These are phyloP conservation scores for Pulveroboletus sp. DNA, from an alignment of 1,284 basidiomycete genomes.

Conservation along the genomic window DNA sequence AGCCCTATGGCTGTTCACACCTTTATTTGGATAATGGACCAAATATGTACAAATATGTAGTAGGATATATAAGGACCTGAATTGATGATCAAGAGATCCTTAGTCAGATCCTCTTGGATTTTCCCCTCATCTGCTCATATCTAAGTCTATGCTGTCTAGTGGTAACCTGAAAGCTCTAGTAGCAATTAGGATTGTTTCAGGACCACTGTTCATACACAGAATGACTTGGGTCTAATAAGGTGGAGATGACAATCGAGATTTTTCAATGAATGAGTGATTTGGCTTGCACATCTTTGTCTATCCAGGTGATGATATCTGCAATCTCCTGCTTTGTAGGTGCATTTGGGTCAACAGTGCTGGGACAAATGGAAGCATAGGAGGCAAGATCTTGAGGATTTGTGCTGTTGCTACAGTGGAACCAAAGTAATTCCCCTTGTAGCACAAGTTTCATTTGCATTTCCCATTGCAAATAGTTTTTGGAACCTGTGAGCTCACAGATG, in stretches of 20 bases:
- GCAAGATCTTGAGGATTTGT: neutral
- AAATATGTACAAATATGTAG: no score
- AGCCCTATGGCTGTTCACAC: no score
- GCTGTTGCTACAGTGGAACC: neutral
- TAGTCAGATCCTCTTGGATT: no score
- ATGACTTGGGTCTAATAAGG: rapidly evolving
- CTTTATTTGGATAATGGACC: no score
- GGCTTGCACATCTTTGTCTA: neutral
- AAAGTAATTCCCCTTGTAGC: neutral
- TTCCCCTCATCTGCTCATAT: no score
- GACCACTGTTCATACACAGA: neutral
- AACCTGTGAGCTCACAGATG: neutral
- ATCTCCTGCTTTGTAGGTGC: neutral
- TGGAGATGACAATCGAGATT: neutral
- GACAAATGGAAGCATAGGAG: neutral
- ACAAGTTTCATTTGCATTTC: neutral
- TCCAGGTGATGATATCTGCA: neutral
- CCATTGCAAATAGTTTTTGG: constrained; percentile 1
- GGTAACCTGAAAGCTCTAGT: no score
- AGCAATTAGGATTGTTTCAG: no score
- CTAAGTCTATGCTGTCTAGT: no score
- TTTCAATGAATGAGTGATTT: neutral
- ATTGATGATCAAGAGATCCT: no score
- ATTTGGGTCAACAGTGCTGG: neutral
- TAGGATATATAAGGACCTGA: no score